These are phyloP conservation scores for Leucogyrophana mollusca DNA, from an alignment of 768 basidiomycete genomes.

Conservation along the genomic window DNA sequence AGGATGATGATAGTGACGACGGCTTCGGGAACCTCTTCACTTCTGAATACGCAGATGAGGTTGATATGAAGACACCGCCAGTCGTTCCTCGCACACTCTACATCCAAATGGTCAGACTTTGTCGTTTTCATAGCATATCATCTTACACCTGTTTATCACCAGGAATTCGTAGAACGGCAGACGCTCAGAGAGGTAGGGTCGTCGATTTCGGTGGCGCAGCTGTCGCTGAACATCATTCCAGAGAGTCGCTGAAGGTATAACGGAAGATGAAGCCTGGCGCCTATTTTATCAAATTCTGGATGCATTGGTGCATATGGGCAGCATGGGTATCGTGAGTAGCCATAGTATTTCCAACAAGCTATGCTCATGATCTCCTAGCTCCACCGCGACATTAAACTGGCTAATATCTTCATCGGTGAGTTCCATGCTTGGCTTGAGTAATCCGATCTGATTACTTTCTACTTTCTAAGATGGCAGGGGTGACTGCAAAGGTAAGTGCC, in stretches of 20 bases:
- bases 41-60: slow-evolving; percentile 32
- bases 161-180: slow-evolving; percentile 92
- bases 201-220: background rate
- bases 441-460: background rate
- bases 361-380: slow-evolving; percentile 36
- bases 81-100: slow-evolving; percentile 64
- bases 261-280: slow-evolving; percentile 86
- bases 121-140: background rate
- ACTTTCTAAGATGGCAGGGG: slow-evolving; percentile 73
- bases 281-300: slow-evolving; percentile 89
- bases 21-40: slow-evolving; percentile 33
- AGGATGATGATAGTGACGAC: slow-evolving; percentile 40
- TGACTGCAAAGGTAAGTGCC: slow-evolving; percentile 67
- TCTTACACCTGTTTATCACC: background rate
- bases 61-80: slow-evolving; percentile 25
- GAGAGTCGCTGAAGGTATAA: slow-evolving; percentile 77
- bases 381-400: slow-evolving; percentile 88
- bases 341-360: background rate
- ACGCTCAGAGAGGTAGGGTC: slow-evolving; percentile 74
- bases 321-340: slow-evolving; percentile 72
- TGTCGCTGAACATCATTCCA: slow-evolving; percentile 20
- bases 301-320: slow-evolving; percentile 87
- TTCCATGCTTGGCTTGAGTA: background rate
- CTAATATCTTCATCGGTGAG: slow-evolving; percentile 91
- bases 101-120: slow-evolving; percentile 82